Evolutionary conservation across 768 basidiomycete species (phyloP).

Genomic region (Crassisporium funariophilum): DNA sequence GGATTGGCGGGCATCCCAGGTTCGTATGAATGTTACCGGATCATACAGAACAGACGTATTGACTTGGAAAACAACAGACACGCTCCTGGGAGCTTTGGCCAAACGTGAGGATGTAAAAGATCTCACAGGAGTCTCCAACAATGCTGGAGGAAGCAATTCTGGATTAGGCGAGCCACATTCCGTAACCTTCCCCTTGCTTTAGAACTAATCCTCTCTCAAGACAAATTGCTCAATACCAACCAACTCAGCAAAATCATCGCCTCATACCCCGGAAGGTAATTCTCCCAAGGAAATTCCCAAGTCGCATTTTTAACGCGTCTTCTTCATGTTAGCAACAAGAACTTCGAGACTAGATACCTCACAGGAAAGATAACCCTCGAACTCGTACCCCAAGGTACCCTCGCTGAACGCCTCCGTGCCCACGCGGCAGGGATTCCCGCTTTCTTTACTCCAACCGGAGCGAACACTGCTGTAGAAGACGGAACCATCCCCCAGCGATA

Average conservation of each 20-base stretch:
- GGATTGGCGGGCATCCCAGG: constrained; percentile 89
- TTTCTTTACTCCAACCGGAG: constrained; percentile 93
- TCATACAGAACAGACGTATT: constrained; percentile 1
- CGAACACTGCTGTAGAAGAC: constrained; percentile 78
- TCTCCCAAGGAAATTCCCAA: neutral
- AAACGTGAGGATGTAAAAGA: constrained; percentile 72
- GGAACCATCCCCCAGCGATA: constrained; percentile 81
- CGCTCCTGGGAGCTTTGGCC: constrained; percentile 76
- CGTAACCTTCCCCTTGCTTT: neutral
- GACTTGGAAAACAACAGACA: constrained; percentile 50
- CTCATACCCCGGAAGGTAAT: constrained; percentile 84
- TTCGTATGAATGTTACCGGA: constrained; percentile 27
- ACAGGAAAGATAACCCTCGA: constrained; percentile 81
- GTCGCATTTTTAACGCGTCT: constrained; percentile 3
- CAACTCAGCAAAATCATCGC: constrained; percentile 85
- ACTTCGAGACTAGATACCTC: constrained; percentile 81
- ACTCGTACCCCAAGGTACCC: constrained; percentile 89
- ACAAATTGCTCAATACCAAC: constrained; percentile 69
- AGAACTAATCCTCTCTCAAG: constrained; percentile 36
- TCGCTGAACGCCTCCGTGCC: constrained; percentile 85
- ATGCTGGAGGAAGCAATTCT: constrained; percentile 71
- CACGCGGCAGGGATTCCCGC: constrained; percentile 91
- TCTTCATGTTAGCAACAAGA: constrained; percentile 66
- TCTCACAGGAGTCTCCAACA: constrained; percentile 87
- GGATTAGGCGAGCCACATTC: constrained; percentile 59